These are phyloP conservation scores for Irpex rosettiformis DNA, from an alignment of 1,284 basidiomycete species.

Conservation along the genomic window DNA sequence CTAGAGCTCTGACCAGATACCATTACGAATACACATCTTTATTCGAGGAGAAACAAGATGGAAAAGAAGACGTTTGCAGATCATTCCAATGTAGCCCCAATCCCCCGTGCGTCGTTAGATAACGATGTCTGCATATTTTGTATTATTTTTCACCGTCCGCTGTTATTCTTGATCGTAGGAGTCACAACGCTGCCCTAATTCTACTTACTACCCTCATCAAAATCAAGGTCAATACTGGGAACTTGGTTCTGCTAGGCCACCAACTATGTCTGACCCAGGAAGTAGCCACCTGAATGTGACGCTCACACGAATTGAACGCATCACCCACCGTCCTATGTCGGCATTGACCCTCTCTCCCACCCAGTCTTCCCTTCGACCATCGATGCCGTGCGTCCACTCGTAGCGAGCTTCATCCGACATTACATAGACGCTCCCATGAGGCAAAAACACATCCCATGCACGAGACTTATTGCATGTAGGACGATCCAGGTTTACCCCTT, in stretches of 20 bases:
- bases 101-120: slow-evolving; percentile 14
- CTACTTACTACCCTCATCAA: neutral
- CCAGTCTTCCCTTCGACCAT: slow-evolving; percentile 45
- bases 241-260: slow-evolving; percentile 26
- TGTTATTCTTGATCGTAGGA: neutral
- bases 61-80: slow-evolving; percentile 4
- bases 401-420: slow-evolving; percentile 74
- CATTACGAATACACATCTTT: neutral
- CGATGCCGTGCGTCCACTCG: slow-evolving; percentile 65
- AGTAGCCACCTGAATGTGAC: slow-evolving; percentile 79
- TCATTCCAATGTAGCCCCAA: slow-evolving; percentile 9
- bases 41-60: neutral
- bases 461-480: neutral
- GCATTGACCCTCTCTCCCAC: slow-evolving; percentile 33
- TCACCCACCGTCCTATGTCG: slow-evolving; percentile 36
- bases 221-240: slow-evolving; percentile 5
- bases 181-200: neutral
- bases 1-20: slow-evolving; percentile 13
- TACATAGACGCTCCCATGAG: slow-evolving; percentile 63
- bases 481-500: slow-evolving; percentile 4
- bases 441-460: slow-evolving; percentile 48
- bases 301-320: slow-evolving; percentile 60
- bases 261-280: slow-evolving; percentile 73
- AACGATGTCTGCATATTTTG: slow-evolving; percentile 5
- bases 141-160: slow-evolving; percentile 8